A percentile compares a stretch with the other conserved stretches of the same genome.
Evolutionary conservation across 1,284 basidiomycete species (phyloP).

Genomic region (Naganishia albida): DNA sequence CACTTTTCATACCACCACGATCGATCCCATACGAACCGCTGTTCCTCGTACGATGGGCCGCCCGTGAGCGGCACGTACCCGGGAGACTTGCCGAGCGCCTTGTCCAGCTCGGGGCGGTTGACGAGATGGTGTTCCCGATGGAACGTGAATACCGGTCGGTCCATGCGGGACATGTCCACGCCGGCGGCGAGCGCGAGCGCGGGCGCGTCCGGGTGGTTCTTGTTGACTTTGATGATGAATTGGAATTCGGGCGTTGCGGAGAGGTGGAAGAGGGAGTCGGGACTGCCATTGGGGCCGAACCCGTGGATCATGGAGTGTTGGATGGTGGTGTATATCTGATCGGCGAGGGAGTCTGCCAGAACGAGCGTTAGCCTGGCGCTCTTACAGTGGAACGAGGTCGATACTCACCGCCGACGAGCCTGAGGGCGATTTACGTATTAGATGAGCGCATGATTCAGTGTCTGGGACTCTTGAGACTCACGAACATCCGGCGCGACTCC

Average conservation of each 20-base stretch:
- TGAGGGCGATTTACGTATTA: background rate
- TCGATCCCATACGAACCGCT: slow-evolving; percentile 19
- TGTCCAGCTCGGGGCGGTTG: slow-evolving; percentile 10
- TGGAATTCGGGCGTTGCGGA: background rate
- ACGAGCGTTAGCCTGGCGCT: background rate
- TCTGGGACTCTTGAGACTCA: slow-evolving; percentile 12
- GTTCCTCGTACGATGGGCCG: slow-evolving; percentile 10
- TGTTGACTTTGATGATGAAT: slow-evolving; percentile 14
- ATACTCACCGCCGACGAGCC: slow-evolving; percentile 9
- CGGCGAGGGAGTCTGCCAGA: slow-evolving; percentile 12
- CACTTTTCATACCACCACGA: slow-evolving; percentile 23
- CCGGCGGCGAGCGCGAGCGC: slow-evolving; percentile 16
- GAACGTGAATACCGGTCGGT: slow-evolving; percentile 14
- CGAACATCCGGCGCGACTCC: slow-evolving; percentile 27
- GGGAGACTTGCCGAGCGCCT: slow-evolving; percentile 5
- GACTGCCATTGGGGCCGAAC: background rate
- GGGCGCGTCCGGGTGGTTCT: background rate
- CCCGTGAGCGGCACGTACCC: slow-evolving; percentile 19
- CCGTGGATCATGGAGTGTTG: slow-evolving; percentile 3
- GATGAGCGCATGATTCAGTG: background rate
- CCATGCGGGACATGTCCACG: slow-evolving; percentile 3
- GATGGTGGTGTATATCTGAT: slow-evolving; percentile 10
- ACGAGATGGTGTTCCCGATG: slow-evolving; percentile 29
- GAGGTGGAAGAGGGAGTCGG: slow-evolving; percentile 12
- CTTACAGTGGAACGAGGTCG: background rate